These are phyloP conservation scores for Colletotrichum somersetense DNA, from an alignment of 2,329 filamentous ascomycete species.

Conservation along the genomic window DNA sequence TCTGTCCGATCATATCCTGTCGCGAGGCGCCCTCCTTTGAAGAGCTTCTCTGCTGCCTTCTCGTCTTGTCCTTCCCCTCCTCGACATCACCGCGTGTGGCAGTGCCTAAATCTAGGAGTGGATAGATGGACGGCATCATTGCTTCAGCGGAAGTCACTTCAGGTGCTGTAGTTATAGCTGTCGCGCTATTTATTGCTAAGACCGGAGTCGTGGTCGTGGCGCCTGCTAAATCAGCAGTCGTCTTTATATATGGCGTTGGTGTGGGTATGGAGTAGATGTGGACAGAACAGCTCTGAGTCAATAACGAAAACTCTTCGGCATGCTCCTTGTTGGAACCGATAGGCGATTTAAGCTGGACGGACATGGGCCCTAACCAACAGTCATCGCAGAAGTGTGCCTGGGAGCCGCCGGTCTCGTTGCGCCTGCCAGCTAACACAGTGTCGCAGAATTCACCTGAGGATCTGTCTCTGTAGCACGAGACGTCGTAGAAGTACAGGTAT, in stretches of 20 bases:
- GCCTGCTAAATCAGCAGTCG: background rate
- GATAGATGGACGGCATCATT: background rate
- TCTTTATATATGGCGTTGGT: background rate
- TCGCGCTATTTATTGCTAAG: background rate
- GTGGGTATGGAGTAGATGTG: background rate
- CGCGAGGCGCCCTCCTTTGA: background rate
- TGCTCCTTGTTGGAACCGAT: background rate
- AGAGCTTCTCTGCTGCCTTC: background rate
- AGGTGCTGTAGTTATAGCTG: background rate
- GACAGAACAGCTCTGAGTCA: slow-evolving; percentile 1
- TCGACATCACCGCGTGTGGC: background rate
- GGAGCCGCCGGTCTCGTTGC: background rate
- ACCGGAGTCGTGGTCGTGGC: background rate
- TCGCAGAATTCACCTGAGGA: background rate
- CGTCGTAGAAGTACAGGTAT: slow-evolving; percentile 3
- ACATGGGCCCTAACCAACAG: slow-evolving; percentile 1
- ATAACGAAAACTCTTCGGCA: background rate
- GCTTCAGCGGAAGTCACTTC: background rate
- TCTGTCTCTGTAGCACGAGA: slow-evolving; percentile 6
- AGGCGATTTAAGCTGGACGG: background rate
- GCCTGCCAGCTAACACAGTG: background rate
- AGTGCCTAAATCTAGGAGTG: background rate
- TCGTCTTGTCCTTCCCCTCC: background rate
- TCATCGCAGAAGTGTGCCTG: background rate
- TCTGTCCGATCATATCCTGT: no score